These are phyloP conservation scores for Colletotrichum brevisporum DNA, from an alignment of 2,329 filamentous ascomycete species.

Conservation along the genomic window DNA sequence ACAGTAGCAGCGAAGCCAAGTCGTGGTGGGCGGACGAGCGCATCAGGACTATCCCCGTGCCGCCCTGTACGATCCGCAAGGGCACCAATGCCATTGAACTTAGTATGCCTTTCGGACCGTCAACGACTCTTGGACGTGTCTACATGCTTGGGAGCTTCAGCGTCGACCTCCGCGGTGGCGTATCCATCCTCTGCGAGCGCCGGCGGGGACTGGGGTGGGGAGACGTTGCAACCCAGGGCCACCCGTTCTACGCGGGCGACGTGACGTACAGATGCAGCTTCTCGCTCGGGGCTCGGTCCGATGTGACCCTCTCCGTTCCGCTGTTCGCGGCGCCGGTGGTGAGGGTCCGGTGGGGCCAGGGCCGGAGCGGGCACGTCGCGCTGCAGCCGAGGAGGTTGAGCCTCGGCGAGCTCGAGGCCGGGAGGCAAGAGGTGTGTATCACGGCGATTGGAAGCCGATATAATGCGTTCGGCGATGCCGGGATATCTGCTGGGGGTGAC, in stretches of 20 bases:
- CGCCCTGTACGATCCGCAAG: constrained; percentile 41
- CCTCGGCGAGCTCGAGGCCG: constrained; percentile 2
- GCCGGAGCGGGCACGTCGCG: constrained; percentile 18
- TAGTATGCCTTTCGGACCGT: constrained; percentile 46
- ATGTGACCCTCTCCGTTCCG: constrained; percentile 30
- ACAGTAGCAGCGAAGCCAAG: not conserved
- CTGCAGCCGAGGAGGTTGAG: constrained; percentile 19
- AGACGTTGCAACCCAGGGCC: constrained; percentile 44
- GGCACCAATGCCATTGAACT: constrained; percentile 45
- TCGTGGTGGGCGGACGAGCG: constrained; percentile 51
- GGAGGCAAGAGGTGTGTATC: constrained; percentile 21
- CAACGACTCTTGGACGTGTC: constrained; percentile 49
- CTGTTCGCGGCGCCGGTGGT: constrained; percentile 30
- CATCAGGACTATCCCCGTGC: constrained; percentile 45
- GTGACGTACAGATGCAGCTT: constrained; percentile 43
- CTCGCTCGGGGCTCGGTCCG: not conserved
- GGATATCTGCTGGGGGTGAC: constrained; percentile 23
- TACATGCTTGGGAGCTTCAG: constrained; percentile 49
- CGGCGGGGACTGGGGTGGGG: constrained; percentile 44
- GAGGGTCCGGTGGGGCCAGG: constrained; percentile 20
- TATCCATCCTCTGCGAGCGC: constrained; percentile 17
- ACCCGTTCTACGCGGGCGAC: constrained; percentile 45
- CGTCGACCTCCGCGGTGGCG: constrained; percentile 40
- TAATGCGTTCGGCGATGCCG: constrained; percentile 33
- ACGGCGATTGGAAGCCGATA: constrained; percentile 31